These are phyloP conservation scores for Entoloma clypeatum DNA, from an alignment of 1,284 basidiomycete genomes.

Conservation along the genomic window DNA sequence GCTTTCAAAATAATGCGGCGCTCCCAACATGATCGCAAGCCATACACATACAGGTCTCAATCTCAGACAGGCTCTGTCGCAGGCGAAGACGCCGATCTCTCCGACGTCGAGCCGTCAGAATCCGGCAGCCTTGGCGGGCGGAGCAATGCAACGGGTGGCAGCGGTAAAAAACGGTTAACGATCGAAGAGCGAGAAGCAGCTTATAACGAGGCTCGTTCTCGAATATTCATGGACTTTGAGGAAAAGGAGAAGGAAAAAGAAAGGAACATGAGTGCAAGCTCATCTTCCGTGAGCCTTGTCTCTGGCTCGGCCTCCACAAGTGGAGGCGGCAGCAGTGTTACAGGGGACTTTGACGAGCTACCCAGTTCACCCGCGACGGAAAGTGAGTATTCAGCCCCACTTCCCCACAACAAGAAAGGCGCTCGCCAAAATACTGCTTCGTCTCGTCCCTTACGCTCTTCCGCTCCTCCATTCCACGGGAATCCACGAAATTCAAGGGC, in stretches of 20 bases:
- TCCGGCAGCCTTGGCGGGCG: conserved; percentile 68
- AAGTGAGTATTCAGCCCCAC: conserved; percentile 72
- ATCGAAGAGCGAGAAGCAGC: conserved; percentile 80
- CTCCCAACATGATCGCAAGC: conserved; percentile 45
- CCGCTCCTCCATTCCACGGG: conserved; percentile 45
- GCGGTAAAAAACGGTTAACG: conserved; percentile 64
- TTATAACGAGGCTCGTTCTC: conserved; percentile 75
- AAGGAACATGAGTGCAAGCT: conserved; percentile 70
- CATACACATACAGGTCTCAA: conserved; percentile 43
- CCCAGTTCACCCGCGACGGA: conserved; percentile 69
- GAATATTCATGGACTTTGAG: conserved; percentile 79
- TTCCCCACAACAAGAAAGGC: conserved; percentile 50
- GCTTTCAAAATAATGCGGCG: conserved; percentile 84
- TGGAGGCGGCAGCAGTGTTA: conserved; percentile 53
- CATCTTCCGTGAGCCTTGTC: conserved; percentile 64
- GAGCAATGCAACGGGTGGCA: conserved; percentile 53
- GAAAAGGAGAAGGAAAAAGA: conserved; percentile 73
- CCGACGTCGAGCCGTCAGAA: conserved; percentile 75
- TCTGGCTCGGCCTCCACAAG: conserved; percentile 63
- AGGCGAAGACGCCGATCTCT: conserved; percentile 69
- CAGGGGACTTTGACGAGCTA: conserved; percentile 61
- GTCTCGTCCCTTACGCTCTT: conserved; percentile 52
- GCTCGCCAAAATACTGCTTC: conserved; percentile 44
- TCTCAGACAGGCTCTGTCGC: conserved; percentile 65
- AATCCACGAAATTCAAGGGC: conserved; percentile 68